Base-by-base conservation (phyloP, 2,329 filamentous ascomycete genomes). In the Aspergillus tubingensis region DNA sequence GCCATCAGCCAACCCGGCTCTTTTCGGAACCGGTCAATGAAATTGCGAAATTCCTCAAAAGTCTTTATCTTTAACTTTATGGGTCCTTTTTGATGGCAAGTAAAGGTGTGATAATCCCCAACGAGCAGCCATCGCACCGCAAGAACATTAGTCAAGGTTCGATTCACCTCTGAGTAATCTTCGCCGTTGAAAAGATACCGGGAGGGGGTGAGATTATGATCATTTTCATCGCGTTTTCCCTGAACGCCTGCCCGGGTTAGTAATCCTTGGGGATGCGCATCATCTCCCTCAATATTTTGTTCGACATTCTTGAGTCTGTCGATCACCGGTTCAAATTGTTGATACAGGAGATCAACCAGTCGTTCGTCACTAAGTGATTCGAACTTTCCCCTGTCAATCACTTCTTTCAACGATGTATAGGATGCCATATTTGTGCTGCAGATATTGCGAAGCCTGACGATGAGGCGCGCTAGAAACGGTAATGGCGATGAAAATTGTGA, bases 161-260 rank as follows among this genome's bases (percentile, higher is more conserved):
- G 76, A 51, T 79, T 78, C 17, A 79, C 69, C 63, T 79, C 77
- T 2, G 54, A 30, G 41, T 70, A 77, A 19, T 78, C 69, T 8
- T 62, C n/a, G 25, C 25, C 25, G 1, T 54, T 63, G 36, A 41
- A 62, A 15, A 64, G 41, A 8, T 51, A n/a, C 2, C 21, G 27
- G 2, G 62, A 64, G 3, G 62, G 62, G 1, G 62, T 58, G 2
- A 55, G 27, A 7, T 23, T 8, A 13, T 11, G 11, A 13, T 23
- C 10, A 13, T 11, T 23, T 7, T 13, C 5, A 44, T 44, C 3
- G 13, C 19, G 7, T 23, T 44, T 23, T 10, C 41, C 41, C 19
- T 2, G 5, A 3, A 44, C 19, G 41, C 41, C 41, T 21, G 13
- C 13, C 19, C 41, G 19, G 19, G 13, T 44, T 21, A 44, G 21